Evolutionary conservation across 2,329 filamentous ascomycete genomes (phyloP), one percentile per base, ranked within the genome.

Genomic region (Torrubiellomyces zombiae): DNA sequence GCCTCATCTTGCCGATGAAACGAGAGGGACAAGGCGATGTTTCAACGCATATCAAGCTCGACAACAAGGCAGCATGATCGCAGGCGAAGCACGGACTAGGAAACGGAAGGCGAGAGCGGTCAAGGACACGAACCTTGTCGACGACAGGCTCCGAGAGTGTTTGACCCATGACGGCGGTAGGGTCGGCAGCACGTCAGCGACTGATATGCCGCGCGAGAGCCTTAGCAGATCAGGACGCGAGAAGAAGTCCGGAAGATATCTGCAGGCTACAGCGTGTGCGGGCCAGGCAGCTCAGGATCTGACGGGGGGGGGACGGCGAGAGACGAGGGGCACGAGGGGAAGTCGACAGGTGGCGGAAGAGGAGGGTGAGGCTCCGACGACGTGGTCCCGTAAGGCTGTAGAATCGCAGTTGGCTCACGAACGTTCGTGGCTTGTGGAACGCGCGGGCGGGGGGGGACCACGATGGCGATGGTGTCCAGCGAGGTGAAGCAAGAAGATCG

Each of bases 81-180:
- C n/a, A 25, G 27, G 19, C 12, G 23, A 20, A 12, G 15, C 12
- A 8, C 23, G 20, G 14, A 7, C 25, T 11, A 22, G 19, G 26
- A 23, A 26, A 21, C 28, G 14, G 23, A 28, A 20, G 27, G 25
- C 14, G 27, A 29, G 20, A 30, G 26, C 18, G 31, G n/a, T 28
- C 30, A 21, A 22, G 13, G n/a, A 16, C 30, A 45, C 47, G 37
- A 37, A 98, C 89, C 85, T 98, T 98, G 53, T 95, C 89, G 55
- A 93, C 79, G 48, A 98, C 85, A 47, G 89, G 89, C 67, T 98
- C 89, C 47, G 86, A 95, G 50, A 98, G 75, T 56, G 89, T 98
- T 67, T 98, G 89, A 70, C 89, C 89, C 89, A 98, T 98, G 58
- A 36, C 38, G 46, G 27, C 38, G 31, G 31, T 32, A 39, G 37